Base-by-base conservation (phyloP, 2,329 filamentous ascomycete species). In the Aspergillus proliferans region DNA sequence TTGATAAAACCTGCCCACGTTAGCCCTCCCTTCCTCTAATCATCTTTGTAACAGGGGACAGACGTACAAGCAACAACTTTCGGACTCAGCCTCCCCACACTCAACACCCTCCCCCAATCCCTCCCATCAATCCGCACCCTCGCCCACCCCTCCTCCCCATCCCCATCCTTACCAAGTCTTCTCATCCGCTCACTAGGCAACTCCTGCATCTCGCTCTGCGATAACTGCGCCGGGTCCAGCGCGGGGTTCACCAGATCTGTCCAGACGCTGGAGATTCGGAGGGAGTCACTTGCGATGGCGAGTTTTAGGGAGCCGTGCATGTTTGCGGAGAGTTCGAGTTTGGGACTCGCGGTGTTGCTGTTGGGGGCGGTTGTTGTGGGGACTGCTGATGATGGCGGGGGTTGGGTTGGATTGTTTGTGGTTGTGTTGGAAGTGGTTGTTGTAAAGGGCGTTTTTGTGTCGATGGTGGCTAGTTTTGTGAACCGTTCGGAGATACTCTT, bases 401-500 rank as follows among this genome's bases (percentile, higher is more conserved):
- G 8, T 21, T 40, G 38, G 10, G 3, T 30, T 12, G 4, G 10
- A 30, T 30, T 30, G 12, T 3, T 30, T 30, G 26, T 30, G 26
- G 26, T 30, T 2, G 26, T 28, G 15, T 15, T 15, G 10, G 26
- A 10, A 10, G 4, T 21, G 38, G 9, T 15, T 15, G 15, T 15
- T 15, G 15, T 40, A 14, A 73, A 71, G 22, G 72, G 51, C 36
- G 54, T 54, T 3, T 52, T 47, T 39, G 33, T 55, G 44, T 80
- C 71, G 3, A 59, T 59, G 8, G 52, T 43, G 2, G 57, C 63
- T 2, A 97, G 81, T 63, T 88, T 92, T 39, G 90, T 97, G 71
- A 97, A 97, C 47, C 93, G 85, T 68, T 98, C 93, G 3, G 89
- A 95, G 53, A 98, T 93, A 54, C 86, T 86, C 66, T 97, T 96